Evolutionary conservation across 805 yeast species (phyloP).

Genomic region (Blastobotrys mokoenaii): DNA sequence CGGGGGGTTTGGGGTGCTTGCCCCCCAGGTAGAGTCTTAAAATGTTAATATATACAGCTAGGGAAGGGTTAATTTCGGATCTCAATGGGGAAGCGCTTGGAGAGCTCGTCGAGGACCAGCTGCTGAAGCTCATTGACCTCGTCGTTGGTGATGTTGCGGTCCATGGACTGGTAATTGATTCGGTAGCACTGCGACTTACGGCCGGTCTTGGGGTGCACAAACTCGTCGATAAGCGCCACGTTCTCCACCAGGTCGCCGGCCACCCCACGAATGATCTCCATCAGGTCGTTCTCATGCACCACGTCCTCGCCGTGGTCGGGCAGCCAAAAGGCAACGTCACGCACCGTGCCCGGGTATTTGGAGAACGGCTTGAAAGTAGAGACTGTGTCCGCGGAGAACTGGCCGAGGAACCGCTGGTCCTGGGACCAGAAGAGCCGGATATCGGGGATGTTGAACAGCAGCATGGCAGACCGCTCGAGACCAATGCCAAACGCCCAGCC

Average conservation of each 20-base stretch:
- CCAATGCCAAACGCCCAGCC: conserved; percentile 99
- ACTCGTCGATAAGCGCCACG: conserved; percentile 72
- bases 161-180: conserved; percentile 92
- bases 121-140: conserved; percentile 74
- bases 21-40: no score
- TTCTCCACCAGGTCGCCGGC: conserved; percentile 89
- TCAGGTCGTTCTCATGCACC: conserved; percentile 81
- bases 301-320: conserved; percentile 32
- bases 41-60: no score
- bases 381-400: conserved; percentile 60
- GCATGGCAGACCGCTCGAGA: conserved; percentile 90
- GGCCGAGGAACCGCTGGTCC: conserved; percentile 68
- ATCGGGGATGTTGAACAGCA: conserved; percentile 90
- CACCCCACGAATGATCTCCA: conserved; percentile 76
- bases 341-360: conserved; percentile 73
- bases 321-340: conserved; percentile 93
- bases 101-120: conserved; percentile 51
- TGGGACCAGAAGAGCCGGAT: conserved; percentile 86
- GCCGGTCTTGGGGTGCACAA: conserved; percentile 75
- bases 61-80: conserved; percentile 27
- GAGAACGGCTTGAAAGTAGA: conserved; percentile 79
- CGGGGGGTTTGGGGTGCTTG: no score
- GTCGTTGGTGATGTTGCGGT: conserved; percentile 74
- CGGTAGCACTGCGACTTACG: conserved; percentile 78
- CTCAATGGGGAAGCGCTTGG: conserved; percentile 44